Conservation (phyloP, 768 basidiomycete species). For the Amanita thiersii region DNA sequence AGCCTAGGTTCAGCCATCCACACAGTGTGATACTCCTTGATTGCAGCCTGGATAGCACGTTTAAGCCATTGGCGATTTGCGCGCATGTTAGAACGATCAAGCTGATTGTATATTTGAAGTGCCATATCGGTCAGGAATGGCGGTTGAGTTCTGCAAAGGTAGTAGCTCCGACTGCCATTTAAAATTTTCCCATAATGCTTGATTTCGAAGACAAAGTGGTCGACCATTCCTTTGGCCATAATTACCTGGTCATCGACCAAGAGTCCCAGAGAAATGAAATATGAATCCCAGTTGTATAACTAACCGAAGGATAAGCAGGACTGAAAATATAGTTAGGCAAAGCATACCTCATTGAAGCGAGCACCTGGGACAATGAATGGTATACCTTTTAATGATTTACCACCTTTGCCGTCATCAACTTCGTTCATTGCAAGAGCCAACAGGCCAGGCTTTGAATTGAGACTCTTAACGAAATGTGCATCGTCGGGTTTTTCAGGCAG, state of each 20-base stretch:
- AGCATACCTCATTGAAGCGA: constrained; percentile 84
- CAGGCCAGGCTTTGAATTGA: constrained; percentile 92
- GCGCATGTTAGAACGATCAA: constrained; percentile 76
- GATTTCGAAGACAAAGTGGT: constrained; percentile 99
- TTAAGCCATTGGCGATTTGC: constrained; percentile 89
- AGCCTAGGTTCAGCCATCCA: constrained; percentile 95
- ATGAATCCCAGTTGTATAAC: constrained; percentile 95
- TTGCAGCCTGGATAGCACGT: constrained; percentile 91
- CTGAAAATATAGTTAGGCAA: neutral
- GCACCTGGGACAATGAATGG: constrained; percentile 97
- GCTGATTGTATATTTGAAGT: constrained; percentile 93
- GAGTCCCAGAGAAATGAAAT: constrained; percentile 89
- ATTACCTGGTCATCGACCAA: constrained; percentile 90
- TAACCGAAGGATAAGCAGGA: constrained; percentile 20
- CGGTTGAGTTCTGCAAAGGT: constrained; percentile 92
- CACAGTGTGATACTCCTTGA: constrained; percentile 97
- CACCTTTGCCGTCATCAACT: constrained; percentile 69
- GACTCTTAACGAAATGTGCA: constrained; percentile 79
- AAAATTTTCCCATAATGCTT: constrained; percentile 95
- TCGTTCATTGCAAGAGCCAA: constrained; percentile 95
- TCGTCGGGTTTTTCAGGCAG: constrained; percentile 85
- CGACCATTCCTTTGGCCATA: constrained; percentile 97
- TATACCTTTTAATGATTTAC: constrained; percentile 81
- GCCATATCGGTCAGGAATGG: constrained; percentile 99
- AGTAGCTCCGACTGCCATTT: constrained; percentile 93